Evolutionary conservation across 2,329 filamentous ascomycete genomes (phyloP).

Genomic region (Colletotrichum cordylinicola): DNA sequence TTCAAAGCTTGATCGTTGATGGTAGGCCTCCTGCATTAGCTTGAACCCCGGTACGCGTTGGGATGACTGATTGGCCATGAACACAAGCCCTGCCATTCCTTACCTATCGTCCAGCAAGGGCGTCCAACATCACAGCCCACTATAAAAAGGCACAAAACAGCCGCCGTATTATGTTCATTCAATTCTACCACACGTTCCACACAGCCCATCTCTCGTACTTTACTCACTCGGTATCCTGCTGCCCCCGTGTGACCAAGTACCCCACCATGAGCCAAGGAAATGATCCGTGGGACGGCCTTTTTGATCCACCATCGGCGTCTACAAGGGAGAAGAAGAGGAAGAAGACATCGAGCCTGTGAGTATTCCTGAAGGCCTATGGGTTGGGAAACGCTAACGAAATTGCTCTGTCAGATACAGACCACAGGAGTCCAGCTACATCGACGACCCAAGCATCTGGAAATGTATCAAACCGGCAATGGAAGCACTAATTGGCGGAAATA

Average conservation of each 20-base stretch:
- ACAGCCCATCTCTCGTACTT: neutral
- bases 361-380: neutral
- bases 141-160: neutral
- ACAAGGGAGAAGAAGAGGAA: neutral
- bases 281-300: fast-evolving
- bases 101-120: neutral
- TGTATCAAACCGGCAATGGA: neutral
- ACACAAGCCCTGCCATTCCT: neutral
- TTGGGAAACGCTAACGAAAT: neutral
- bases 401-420: neutral
- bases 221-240: neutral
- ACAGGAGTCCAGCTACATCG: neutral
- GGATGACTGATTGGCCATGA: neutral
- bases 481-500: neutral
- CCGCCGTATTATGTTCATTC: neutral
- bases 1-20: neutral
- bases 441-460: neutral
- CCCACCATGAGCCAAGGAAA: neutral
- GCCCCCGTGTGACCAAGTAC: neutral
- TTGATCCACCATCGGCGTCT: neutral
- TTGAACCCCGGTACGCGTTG: neutral
- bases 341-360: neutral
- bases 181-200: neutral
- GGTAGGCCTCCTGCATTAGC: neutral
- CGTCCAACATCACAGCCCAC: neutral